A percentile compares a stretch with the other conserved stretches of the same genome.
These are phyloP conservation scores for Fraxinus sp. DNA, from an alignment of 305 asterid genomes.

Conservation along the genomic window DNA sequence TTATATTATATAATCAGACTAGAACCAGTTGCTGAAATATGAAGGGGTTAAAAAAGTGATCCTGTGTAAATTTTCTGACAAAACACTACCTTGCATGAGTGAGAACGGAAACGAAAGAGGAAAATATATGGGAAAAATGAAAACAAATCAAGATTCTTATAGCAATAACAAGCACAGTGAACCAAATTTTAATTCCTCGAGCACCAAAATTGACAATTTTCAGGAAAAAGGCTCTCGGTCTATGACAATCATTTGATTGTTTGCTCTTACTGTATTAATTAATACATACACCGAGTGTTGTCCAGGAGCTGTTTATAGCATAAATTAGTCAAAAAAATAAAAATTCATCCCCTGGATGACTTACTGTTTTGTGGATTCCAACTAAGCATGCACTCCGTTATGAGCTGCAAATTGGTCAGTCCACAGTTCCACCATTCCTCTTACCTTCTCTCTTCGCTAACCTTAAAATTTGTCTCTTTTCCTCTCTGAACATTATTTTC, in stretches of 20 bases:
- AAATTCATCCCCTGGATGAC: background rate
- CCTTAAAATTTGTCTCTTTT: conserved; percentile 54
- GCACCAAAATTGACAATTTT: conserved; percentile 12
- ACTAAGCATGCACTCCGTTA: background rate
- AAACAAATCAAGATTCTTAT: background rate
- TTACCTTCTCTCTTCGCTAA: conserved; percentile 42
- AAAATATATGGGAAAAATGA: background rate
- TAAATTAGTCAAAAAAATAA: background rate
- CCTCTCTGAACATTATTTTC: conserved; percentile 54
- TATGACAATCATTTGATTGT: background rate
- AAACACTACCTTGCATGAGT: background rate
- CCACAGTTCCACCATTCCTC: conserved; percentile 1
- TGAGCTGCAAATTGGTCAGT: background rate
- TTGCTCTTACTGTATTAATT: background rate
- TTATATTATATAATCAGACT: background rate
- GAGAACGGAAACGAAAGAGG: background rate
- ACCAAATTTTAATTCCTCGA: conserved; percentile 24
- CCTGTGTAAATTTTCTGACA: background rate
- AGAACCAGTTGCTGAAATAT: background rate
- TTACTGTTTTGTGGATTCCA: background rate
- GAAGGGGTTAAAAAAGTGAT: no score
- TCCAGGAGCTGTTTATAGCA: background rate
- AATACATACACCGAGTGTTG: background rate
- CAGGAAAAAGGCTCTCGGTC: background rate
- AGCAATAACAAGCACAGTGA: background rate